These are phyloP conservation scores for Yarrowia phangngaensis DNA, from an alignment of 805 yeast genomes.

Conservation along the genomic window DNA sequence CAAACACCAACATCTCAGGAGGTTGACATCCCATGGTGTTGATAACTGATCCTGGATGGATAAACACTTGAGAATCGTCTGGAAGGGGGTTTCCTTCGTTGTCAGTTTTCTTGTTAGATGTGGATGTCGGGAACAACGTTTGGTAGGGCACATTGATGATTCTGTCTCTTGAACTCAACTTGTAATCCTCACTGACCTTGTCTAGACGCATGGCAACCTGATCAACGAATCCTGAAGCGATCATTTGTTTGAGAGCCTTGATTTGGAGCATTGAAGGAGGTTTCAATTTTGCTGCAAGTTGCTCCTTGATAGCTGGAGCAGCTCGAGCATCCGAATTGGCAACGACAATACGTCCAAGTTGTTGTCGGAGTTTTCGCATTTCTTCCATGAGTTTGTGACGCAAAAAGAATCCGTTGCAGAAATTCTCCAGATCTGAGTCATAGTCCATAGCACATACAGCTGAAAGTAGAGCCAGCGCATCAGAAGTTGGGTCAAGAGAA, in stretches of 20 bases:
- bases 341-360: conserved; percentile 70
- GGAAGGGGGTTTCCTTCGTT: conserved; percentile 44
- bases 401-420: conserved; percentile 60
- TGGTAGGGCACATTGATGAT: conserved; percentile 53
- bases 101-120: conserved; percentile 34
- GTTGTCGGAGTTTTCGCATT: conserved; percentile 73
- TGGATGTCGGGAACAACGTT: conserved; percentile 47
- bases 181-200: conserved; percentile 57
- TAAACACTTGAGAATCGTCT: conserved; percentile 54
- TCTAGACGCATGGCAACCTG: conserved; percentile 86
- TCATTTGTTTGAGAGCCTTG: conserved; percentile 80
- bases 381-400: conserved; percentile 83
- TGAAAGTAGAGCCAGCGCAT: conserved; percentile 67
- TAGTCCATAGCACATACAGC: conserved; percentile 88
- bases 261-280: conserved; percentile 69
- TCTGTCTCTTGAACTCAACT: conserved; percentile 53
- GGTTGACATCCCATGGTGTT: conserved; percentile 62
- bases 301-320: conserved; percentile 47
- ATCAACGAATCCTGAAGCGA: conserved; percentile 89
- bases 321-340: conserved; percentile 43
- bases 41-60: conserved; percentile 75
- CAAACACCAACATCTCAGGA: conserved; percentile 71
- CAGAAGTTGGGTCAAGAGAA: conserved; percentile 68
- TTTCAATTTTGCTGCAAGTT: conserved; percentile 49
- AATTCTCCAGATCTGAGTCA: conserved; percentile 45